Conservation (phyloP, 352 stramenopile genomes). For the Phytophthora pini region DNA sequence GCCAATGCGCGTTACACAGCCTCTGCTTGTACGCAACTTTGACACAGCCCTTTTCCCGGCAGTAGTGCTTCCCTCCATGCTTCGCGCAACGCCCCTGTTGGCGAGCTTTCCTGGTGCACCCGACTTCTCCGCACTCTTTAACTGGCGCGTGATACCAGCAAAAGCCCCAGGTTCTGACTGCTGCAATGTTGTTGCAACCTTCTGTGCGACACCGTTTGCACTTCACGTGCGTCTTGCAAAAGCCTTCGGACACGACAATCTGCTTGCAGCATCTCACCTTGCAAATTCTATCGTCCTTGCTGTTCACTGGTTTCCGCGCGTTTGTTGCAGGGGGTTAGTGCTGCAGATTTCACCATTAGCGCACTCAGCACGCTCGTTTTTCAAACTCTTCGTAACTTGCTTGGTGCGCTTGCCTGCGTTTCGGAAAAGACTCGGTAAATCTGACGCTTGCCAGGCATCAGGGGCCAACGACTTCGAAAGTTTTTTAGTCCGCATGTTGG, state of each 20-base stretch:
- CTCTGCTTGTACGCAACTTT: slow-evolving; percentile 4
- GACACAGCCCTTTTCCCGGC: slow-evolving; percentile 8
- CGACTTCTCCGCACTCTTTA: slow-evolving; percentile 5
- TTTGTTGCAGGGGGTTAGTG: too few species aligned
- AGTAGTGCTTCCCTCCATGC: slow-evolving; percentile 9
- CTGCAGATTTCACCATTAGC: too few species aligned
- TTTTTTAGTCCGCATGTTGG: slow-evolving; percentile 17
- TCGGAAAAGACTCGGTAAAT: slow-evolving; percentile 25
- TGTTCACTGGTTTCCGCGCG: too few species aligned
- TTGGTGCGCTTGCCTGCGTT: slow-evolving; percentile 15
- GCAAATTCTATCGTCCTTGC: slow-evolving; percentile 1
- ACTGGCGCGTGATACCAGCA: not conserved
- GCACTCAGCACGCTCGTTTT: slow-evolving; percentile 5
- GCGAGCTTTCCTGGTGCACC: slow-evolving; percentile 9
- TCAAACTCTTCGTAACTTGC: not conserved
- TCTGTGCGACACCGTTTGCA: slow-evolving; percentile 6
- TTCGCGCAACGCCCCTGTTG: not conserved
- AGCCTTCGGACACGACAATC: not conserved
- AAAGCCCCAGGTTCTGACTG: not conserved
- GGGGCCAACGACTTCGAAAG: not conserved
- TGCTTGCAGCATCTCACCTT: slow-evolving; percentile 11
- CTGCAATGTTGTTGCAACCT: slow-evolving; percentile 8
- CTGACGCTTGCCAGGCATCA: slow-evolving; percentile 19
- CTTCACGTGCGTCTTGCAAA: slow-evolving; percentile 13
- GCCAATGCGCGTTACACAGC: slow-evolving; percentile 1